These are phyloP conservation scores for Botrytis byssoidea DNA, from an alignment of 2,329 filamentous ascomycete species.

Conservation along the genomic window DNA sequence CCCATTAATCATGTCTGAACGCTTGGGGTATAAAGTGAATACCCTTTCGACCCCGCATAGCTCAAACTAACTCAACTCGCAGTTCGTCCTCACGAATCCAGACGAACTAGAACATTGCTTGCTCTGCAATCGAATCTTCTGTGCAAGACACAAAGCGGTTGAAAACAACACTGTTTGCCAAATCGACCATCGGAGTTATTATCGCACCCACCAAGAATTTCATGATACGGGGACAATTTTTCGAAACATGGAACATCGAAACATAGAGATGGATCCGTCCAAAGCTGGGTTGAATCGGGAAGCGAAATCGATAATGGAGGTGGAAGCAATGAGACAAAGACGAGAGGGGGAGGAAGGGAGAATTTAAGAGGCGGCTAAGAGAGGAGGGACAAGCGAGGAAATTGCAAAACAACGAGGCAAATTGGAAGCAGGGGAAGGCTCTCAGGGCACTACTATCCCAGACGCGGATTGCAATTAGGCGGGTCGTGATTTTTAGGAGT, in stretches of 20 bases:
- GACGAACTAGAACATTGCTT: rapidly evolving
- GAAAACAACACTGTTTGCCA: not conserved
- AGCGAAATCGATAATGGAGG: rapidly evolving
- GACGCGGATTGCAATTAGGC: not conserved
- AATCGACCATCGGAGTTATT: not conserved
- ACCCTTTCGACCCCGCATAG: not conserved
- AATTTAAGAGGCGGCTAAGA: not conserved
- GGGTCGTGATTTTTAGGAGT: not conserved
- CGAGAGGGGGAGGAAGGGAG: not conserved
- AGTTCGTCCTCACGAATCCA: not conserved
- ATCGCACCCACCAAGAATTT: rapidly evolving
- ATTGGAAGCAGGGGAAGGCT: not conserved
- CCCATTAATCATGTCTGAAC: not conserved
- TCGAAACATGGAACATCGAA: not conserved
- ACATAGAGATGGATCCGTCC: not conserved
- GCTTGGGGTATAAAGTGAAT: not conserved
- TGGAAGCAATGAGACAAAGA: not conserved
- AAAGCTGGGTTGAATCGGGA: rapidly evolving
- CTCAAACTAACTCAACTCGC: not conserved
- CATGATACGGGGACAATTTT: not conserved
- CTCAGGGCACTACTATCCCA: not conserved
- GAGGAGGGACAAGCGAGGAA: not conserved
- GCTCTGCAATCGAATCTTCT: not conserved
- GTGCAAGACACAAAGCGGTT: not conserved
- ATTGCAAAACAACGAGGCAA: not conserved